These are phyloP conservation scores for Coemansia sp. DNA, from an alignment of 192 early-diverging fungal species.

Conservation along the genomic window DNA sequence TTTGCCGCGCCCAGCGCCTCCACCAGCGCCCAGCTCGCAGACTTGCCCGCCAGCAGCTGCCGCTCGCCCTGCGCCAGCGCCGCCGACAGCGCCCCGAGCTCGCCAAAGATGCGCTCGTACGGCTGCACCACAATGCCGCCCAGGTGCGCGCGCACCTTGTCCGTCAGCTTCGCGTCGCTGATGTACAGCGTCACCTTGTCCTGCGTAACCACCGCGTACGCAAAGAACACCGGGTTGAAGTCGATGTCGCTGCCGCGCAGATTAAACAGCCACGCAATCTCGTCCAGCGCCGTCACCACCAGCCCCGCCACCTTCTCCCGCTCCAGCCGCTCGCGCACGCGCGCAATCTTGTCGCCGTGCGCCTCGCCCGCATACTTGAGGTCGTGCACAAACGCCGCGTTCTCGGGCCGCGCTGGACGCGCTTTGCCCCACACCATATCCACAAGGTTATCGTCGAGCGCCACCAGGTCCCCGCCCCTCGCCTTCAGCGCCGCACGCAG, in stretches of 20 bases:
- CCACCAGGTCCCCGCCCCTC: conserved; percentile 58
- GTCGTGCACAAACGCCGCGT: conserved; percentile 66
- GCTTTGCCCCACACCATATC: conserved; percentile 78
- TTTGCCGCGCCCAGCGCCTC: conserved; percentile 67
- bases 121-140: conserved; percentile 63
- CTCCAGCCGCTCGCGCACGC: conserved; percentile 65
- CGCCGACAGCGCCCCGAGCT: conserved; percentile 54
- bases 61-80: conserved; percentile 11
- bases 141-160: conserved; percentile 63
- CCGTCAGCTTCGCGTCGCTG: conserved; percentile 67
- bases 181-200: conserved; percentile 72
- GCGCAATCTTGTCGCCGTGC: conserved; percentile 65
- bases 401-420: conserved; percentile 71
- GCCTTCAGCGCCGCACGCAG: conserved; percentile 58
- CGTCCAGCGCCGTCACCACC: conserved; percentile 87
- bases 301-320: conserved; percentile 69
- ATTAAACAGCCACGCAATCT: conserved; percentile 97
- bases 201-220: conserved; percentile 82
- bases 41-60: conserved; percentile 63
- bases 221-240: conserved; percentile 96
- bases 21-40: conserved; percentile 73
- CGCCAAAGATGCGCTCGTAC: conserved; percentile 77
- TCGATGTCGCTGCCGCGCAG: conserved; percentile 92
- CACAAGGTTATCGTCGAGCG: conserved; percentile 78
- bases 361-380: conserved; percentile 66